phyloP scores from a whole-genome alignment of 345 rosid species.

The Eucalyptus caleyi region DNA sequence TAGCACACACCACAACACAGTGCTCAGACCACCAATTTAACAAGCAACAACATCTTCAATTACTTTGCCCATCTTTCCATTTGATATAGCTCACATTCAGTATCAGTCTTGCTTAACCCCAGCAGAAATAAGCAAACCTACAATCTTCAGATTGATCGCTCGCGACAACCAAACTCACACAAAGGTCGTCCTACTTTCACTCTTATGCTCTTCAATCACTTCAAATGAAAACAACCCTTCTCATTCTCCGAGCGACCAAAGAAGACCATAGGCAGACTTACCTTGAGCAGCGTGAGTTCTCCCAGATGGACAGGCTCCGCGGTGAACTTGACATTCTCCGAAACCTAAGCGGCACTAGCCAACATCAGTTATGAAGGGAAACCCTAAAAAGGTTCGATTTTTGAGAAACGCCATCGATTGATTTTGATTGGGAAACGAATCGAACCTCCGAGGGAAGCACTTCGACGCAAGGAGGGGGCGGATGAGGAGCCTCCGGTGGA shows the following conservation, averaged over 20 bases:
- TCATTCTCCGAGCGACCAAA: neutral
- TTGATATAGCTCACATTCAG: neutral
- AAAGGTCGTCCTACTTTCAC: neutral
- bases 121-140: neutral
- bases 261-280: neutral
- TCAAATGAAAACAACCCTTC: neutral
- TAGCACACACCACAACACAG: neutral
- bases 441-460: constrained; percentile 56
- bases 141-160: neutral
- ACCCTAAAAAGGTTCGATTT: neutral
- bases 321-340: constrained; percentile 29
- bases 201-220: neutral
- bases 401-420: neutral
- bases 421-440: neutral
- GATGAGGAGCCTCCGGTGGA: constrained; percentile 35
- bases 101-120: neutral
- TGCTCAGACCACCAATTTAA: neutral
- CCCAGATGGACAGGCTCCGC: constrained; percentile 41
- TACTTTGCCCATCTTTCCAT: neutral
- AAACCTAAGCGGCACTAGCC: constrained; percentile 17
- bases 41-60: neutral
- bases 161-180: neutral
- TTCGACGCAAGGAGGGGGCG: constrained; percentile 66
- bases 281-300: constrained; percentile 66
- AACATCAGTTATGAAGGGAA: neutral